A percentile compares a stretch with the other conserved stretches of the same genome.
phyloP scores from a whole-genome alignment of 768 basidiomycete species.

The Collybiopsis luxurians region DNA sequence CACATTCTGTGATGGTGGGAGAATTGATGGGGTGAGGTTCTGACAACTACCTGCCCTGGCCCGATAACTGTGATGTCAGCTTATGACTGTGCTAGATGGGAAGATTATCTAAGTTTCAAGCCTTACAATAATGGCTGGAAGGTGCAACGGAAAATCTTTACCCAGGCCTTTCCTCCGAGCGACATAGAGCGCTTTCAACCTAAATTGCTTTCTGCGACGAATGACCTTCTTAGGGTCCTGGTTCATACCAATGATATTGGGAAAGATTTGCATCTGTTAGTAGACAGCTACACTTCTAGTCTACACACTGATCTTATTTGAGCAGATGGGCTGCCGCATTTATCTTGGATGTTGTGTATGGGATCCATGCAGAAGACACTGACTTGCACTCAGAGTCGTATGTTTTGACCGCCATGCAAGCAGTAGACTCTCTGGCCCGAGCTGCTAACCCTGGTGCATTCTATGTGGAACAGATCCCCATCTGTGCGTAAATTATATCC shows the following conservation, averaged over 20 bases:
- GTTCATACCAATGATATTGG: background rate
- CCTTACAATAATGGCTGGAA: background rate
- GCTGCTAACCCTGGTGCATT: slow-evolving; percentile 18
- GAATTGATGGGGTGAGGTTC: slow-evolving; percentile 9
- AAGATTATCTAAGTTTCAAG: background rate
- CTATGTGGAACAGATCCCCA: slow-evolving; percentile 36
- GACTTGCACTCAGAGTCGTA: too few relatives aligned
- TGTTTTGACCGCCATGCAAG: slow-evolving; percentile 8
- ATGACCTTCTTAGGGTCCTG: background rate
- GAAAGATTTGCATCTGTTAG: background rate
- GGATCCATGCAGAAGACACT: slow-evolving; percentile 15
- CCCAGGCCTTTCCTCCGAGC: background rate
- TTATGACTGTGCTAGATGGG: slow-evolving; percentile 7
- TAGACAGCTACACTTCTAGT: too few relatives aligned
- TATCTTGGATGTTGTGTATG: slow-evolving; percentile 26
- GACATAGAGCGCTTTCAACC: background rate
- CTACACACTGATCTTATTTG: too few relatives aligned
- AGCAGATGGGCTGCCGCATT: slow-evolving; percentile 15
- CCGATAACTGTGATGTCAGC: background rate
- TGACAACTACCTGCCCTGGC: too few relatives aligned
- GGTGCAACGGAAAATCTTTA: background rate
- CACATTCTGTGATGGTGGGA: slow-evolving; percentile 8
- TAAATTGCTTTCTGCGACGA: background rate
- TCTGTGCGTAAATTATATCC: too few relatives aligned
- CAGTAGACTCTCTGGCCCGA: slow-evolving; percentile 6